A percentile compares a stretch with the other conserved stretches of the same genome.
These are phyloP conservation scores for Termitomyces sp. DNA, from an alignment of 768 basidiomycete species.

Conservation along the genomic window DNA sequence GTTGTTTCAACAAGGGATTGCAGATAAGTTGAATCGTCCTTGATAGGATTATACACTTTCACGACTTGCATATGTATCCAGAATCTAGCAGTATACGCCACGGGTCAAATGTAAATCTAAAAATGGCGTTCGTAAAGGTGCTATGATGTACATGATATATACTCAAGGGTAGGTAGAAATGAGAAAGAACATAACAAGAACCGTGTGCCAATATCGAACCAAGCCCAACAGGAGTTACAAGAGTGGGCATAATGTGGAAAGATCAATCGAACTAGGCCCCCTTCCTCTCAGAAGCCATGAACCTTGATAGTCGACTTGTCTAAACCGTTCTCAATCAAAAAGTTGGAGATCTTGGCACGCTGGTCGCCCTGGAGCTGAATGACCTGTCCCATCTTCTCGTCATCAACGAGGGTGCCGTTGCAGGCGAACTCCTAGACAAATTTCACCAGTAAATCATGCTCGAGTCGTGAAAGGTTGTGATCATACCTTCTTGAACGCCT, in stretches of 20 bases:
- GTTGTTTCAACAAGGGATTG: slow-evolving; percentile 3
- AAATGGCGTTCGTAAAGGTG: slow-evolving; percentile 14
- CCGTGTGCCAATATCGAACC: background rate
- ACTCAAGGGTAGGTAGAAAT: slow-evolving; percentile 19
- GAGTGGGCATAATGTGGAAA: slow-evolving; percentile 5
- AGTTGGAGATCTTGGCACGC: slow-evolving; percentile 82
- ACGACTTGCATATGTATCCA: slow-evolving; percentile 13
- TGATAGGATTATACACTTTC: slow-evolving; percentile 12
- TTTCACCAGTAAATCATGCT: slow-evolving; percentile 1
- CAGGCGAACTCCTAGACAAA: slow-evolving; percentile 86
- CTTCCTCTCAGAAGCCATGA: slow-evolving; percentile 71
- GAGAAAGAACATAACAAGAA: slow-evolving; percentile 12
- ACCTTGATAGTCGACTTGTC: slow-evolving; percentile 77
- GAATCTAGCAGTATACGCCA: slow-evolving; percentile 4
- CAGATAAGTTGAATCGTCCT: slow-evolving; percentile 18
- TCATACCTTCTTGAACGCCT: slow-evolving; percentile 95
- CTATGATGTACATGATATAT: slow-evolving; percentile 28
- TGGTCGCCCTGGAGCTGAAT: slow-evolving; percentile 99
- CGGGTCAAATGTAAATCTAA: slow-evolving; percentile 3
- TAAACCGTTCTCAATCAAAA: slow-evolving; percentile 83
- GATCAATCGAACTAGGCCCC: slow-evolving; percentile 7
- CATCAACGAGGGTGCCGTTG: slow-evolving; percentile 95
- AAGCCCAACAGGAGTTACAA: background rate
- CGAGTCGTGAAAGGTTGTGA: background rate
- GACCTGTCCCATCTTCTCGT: slow-evolving; percentile 94